phyloP scores from a whole-genome alignment of 345 rosid genomes.

The Heritiera fomes region DNA sequence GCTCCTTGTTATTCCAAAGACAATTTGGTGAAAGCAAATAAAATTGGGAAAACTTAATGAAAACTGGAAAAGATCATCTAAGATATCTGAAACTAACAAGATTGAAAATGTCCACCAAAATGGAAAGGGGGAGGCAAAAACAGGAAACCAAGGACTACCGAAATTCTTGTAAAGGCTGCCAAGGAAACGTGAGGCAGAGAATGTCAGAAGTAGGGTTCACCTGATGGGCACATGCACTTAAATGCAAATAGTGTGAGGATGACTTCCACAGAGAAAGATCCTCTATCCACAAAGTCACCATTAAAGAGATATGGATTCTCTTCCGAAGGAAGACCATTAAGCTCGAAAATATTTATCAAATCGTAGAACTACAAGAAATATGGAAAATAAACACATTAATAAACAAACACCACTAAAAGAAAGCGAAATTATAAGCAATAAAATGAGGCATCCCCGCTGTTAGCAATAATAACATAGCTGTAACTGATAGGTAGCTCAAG shows the following conservation, averaged over 20 bases:
- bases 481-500: not conserved
- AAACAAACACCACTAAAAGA: not conserved
- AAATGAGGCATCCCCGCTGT: not conserved
- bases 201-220: constrained; percentile 37
- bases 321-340: constrained; percentile 95
- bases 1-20: constrained; percentile 1
- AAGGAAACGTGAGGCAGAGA: not conserved
- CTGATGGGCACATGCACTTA: constrained; percentile 93
- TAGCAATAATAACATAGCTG: not conserved
- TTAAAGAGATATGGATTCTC: constrained; percentile 95
- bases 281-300: constrained; percentile 98
- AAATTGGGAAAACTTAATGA: not conserved
- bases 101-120: not conserved
- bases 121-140: not conserved
- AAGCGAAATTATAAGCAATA: not conserved
- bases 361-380: constrained; percentile 83
- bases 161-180: not conserved
- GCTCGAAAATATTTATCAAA: constrained; percentile 86
- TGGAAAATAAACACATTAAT: constrained; percentile 11
- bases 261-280: constrained; percentile 92
- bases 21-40: constrained; percentile 7
- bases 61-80: not conserved
- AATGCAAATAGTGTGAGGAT: constrained; percentile 93
- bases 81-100: not conserved
- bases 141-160: not conserved